A percentile compares a stretch with the other conserved stretches of the same genome.
Conservation (phyloP, 2,329 filamentous ascomycete species). For the Colletotrichum lupini region DNA sequence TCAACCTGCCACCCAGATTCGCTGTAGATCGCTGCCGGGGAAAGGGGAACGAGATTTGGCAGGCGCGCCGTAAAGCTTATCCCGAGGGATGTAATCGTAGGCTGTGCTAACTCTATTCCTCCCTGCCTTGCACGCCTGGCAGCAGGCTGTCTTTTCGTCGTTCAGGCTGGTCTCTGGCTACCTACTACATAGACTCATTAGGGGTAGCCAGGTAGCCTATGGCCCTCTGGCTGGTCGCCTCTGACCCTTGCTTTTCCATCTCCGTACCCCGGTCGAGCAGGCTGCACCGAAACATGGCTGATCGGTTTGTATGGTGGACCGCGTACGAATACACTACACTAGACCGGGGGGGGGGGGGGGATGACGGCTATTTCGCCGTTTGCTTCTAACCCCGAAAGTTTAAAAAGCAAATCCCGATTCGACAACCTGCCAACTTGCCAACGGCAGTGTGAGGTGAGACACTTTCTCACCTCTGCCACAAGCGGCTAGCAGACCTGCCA, state of each 20-base stretch:
- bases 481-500: conserved; percentile 1
- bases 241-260: neutral
- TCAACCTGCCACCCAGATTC: neutral
- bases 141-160: neutral
- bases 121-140: neutral
- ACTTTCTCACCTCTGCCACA: conserved; percentile 3
- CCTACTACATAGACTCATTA: no score
- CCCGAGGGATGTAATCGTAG: neutral
- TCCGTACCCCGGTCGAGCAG: neutral
- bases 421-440: conserved; percentile 6
- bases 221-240: neutral
- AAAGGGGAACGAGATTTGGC: conserved; percentile 10
- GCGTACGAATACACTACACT: neutral
- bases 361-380: conserved; percentile 9
- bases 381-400: conserved; percentile 27
- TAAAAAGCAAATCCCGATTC: conserved; percentile 26
- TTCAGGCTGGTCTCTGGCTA: neutral
- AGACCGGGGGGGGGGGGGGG: neutral
- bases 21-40: conserved; percentile 14
- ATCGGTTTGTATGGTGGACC: neutral
- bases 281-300: conserved; percentile 13
- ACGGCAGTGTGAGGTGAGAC: conserved; percentile 15
- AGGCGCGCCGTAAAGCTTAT: conserved; percentile 19
- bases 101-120: conserved; percentile 13
- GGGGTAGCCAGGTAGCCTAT: no score